These are phyloP conservation scores for Butyriboletus loyo DNA, from an alignment of 768 basidiomycete species.

Conservation along the genomic window DNA sequence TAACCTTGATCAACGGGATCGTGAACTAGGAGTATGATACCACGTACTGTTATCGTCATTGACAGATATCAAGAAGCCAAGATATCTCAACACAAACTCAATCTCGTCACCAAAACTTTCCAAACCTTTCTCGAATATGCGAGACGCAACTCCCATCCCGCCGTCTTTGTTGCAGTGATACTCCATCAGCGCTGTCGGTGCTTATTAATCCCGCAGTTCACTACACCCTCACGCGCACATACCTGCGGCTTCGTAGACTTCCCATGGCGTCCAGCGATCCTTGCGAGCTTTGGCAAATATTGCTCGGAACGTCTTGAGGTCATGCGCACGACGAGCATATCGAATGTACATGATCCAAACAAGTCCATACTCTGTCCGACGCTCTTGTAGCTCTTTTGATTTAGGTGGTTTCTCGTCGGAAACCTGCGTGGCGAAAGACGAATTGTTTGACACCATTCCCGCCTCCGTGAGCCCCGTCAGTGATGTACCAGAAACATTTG, in stretches of 20 bases:
- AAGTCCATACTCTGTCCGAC: slow-evolving; percentile 69
- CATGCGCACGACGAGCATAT: slow-evolving; percentile 85
- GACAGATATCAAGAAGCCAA: slow-evolving; percentile 89
- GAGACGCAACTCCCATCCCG: slow-evolving; percentile 68
- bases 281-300: slow-evolving; percentile 83
- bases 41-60: slow-evolving; percentile 92
- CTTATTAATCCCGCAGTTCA: slow-evolving; percentile 3
- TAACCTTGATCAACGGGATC: slow-evolving; percentile 3
- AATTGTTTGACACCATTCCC: slow-evolving; percentile 37
- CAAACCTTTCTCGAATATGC: slow-evolving; percentile 93
- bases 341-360: slow-evolving; percentile 93
- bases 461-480: slow-evolving; percentile 22
- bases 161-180: slow-evolving; percentile 85
- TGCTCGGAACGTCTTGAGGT: slow-evolving; percentile 71
- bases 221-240: slow-evolving; percentile 1
- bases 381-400: slow-evolving; percentile 49
- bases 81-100: slow-evolving; percentile 84
- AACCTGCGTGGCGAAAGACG: slow-evolving; percentile 49
- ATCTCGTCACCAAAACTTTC: slow-evolving; percentile 79
- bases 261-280: slow-evolving; percentile 79
- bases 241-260: slow-evolving; percentile 93
- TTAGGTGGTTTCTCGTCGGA: slow-evolving; percentile 54
- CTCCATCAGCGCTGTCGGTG: slow-evolving; percentile 78
- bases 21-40: background rate
- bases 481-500: slow-evolving; percentile 10